Evolutionary conservation across 2,329 filamentous ascomycete genomes (phyloP), one percentile per base, ranked within the genome.

Genomic region (Penicillium sp.): DNA sequence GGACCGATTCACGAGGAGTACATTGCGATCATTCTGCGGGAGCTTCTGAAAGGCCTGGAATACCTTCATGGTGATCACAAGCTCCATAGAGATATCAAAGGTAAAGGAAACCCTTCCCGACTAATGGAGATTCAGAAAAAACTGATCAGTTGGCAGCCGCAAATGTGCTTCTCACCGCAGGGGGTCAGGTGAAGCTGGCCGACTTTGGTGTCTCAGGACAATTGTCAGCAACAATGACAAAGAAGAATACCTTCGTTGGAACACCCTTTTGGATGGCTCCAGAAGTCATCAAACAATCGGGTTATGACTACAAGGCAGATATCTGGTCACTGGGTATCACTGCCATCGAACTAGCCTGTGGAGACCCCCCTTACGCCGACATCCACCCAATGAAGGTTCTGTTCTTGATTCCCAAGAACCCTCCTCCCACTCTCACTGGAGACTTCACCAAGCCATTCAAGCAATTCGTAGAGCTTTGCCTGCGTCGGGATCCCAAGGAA

Each of bases 201-300:
- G 94, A 99, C 76, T 99, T 99, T 79, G 94, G 94, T 60, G 95
- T 99, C 6, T 97, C 94, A 1, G 94, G 94, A 30, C 95, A 98
- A 79, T 84, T 98, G 25, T 96, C 94, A 10, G 94, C 94, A 6
- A 99, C 94, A 53, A 98, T 98, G 93, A 97, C 94, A 64, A 98
- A 98, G 84, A 98, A 98, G 81, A 98, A 98, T 75, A 98, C 94
- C 0, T 99, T 98, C 76, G 94, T 99, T 35, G 95, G 95, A 37
- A 98, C 94, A 0, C 94, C 95, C 1, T 99, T 98, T 76, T 99
- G 95, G 95, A 99, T 99, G 94, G 94, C 95, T 2, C 94, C 94
- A 11, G 94, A 99, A 79, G 94, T 98, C 58, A 99, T 99, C 77
- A 97, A 97, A 80, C 94, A 99, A 77, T 96, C 93, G 60, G 94